Base-by-base conservation (phyloP, 352 stramenopile genomes). In the Globisporangium rhizosaccharum region DNA sequence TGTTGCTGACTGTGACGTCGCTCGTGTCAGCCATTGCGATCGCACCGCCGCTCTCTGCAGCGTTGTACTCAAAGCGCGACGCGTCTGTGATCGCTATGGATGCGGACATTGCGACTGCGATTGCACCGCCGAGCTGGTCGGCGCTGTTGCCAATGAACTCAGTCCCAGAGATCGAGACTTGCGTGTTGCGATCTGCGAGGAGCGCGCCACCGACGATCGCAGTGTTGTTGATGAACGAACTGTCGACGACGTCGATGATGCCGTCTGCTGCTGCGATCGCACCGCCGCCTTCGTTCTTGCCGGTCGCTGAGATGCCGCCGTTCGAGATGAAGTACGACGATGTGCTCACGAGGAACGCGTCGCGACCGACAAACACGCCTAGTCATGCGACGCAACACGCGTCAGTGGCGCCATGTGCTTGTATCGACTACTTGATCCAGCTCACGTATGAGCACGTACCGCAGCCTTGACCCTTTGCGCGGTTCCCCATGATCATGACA, bases 221-320 rank as follows among this genome's bases (percentile, higher is more conserved):
- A 5, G 79, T 87, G 46, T 89, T 89, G 23, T 73, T 71, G 25
- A 56, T 47, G 9, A 89, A 65, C 5, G 33, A 50, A 23, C 75
- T 79, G 10, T 36, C 56, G 0, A 50, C 56, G 30, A 87, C 51
- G 1, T 70, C 62, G 14, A 86, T 51, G 12, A 53, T 54, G 0
- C 65, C 76, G 56, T 87, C 79, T 14, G 76, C 55, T 7, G 61
- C 49, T 14, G 72, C 66, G n/a, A 89, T 75, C 0, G 63, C 79
- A 0, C 79, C 79, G 4, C 79, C 79, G 1, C 47, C 68, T 66
- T 89, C 79, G 30, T 73, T 89, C 57, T 80, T 89, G 1, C 79
- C 79, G 8, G 73, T 82, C 0, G 58, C 45, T 0, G 67, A 76
- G 14, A 86, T 44, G 1, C 75, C 73, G 33, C 72, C 72, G 52